Base-by-base conservation (phyloP, 805 yeast genomes). In the Nakazawaea siamensis region DNA sequence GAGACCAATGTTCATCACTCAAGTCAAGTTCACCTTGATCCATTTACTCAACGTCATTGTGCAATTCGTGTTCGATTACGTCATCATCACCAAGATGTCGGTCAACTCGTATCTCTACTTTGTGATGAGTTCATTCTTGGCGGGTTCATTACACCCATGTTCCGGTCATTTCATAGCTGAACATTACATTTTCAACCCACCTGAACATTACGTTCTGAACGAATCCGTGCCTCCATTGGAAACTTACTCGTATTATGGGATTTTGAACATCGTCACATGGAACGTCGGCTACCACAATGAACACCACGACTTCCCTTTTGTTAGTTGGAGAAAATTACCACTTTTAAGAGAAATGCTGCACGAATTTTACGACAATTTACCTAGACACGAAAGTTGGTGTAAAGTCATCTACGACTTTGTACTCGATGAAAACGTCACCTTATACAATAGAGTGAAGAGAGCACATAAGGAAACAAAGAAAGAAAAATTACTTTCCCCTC, bases 111-210 rank as follows among this genome's bases (percentile, higher is more conserved):
- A 82, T 27, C 51, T 60, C 27, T 87, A 87, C 54, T 71, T 87
- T 43, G 52, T 87, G 18, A 60, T 80, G 54, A 77, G 88, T 26
- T 79, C 94, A 0, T 84, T 87, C 52, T 61, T 87, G 34, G 95
- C 95, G 0, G 97, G 97, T 2, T 83, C 94, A 0, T 64, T 84
- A 51, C 97, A 87, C 51, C 97, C 97, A 18, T 78, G 86, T 41
- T 94, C 96, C 1, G 97, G 96, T 15, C 97, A 87, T 60, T 87
- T 87, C 58, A 84, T 87, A 44, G 90, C 95, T n/a, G 97, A 87
- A 53, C 97, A 87, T 54, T 85, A 84, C 51, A 75, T 85, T 11
- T 65, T 85, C 54, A 63, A 76, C 43, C 80, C 84, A 25, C 67
- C 70, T 12, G 43, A 56, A 29, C 37, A 43, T 24, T 59, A 53